Conservation (phyloP, 2,329 filamentous ascomycete species). For the Hirsutella thompsonii region DNA sequence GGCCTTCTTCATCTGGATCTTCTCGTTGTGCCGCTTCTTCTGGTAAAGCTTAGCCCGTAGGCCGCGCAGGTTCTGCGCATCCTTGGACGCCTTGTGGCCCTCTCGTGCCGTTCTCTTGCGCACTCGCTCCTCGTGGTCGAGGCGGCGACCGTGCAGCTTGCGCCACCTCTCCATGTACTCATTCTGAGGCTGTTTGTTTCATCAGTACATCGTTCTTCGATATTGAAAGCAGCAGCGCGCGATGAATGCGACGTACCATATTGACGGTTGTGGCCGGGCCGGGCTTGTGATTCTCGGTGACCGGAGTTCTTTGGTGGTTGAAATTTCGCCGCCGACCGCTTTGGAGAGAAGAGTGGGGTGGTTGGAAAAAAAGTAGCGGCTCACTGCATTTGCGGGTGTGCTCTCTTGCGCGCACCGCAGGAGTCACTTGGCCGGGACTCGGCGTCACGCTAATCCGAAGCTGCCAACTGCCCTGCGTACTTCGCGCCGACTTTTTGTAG, state of each 20-base stretch:
- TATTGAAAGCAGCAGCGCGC: too few species aligned
- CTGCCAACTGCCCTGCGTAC: not conserved
- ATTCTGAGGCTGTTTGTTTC: slow-evolving; percentile 56
- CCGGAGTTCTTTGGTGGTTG: not conserved
- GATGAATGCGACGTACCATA: slow-evolving; percentile 20
- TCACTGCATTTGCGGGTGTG: too few species aligned
- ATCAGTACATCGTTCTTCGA: too few species aligned
- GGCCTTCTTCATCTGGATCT: slow-evolving; percentile 93
- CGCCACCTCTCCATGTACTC: slow-evolving; percentile 66
- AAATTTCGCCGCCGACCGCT: not conserved
- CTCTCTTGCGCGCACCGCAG: not conserved
- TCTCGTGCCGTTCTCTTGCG: slow-evolving; percentile 84
- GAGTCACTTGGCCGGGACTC: slow-evolving; percentile 4
- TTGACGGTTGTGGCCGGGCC: slow-evolving; percentile 9
- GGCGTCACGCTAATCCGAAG: slow-evolving; percentile 21
- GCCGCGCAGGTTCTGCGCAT: slow-evolving; percentile 87
- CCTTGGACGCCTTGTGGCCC: slow-evolving; percentile 73
- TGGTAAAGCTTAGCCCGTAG: slow-evolving; percentile 87
- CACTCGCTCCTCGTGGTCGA: slow-evolving; percentile 75
- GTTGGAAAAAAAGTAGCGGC: slow-evolving; percentile 2
- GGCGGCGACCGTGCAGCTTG: slow-evolving; percentile 35
- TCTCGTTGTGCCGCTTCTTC: slow-evolving; percentile 89
- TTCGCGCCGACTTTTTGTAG: not conserved
- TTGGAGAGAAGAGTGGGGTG: not conserved
- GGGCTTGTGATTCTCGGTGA: not conserved